Conservation (phyloP, 768 basidiomycete genomes). For the Ramaria sp. region DNA sequence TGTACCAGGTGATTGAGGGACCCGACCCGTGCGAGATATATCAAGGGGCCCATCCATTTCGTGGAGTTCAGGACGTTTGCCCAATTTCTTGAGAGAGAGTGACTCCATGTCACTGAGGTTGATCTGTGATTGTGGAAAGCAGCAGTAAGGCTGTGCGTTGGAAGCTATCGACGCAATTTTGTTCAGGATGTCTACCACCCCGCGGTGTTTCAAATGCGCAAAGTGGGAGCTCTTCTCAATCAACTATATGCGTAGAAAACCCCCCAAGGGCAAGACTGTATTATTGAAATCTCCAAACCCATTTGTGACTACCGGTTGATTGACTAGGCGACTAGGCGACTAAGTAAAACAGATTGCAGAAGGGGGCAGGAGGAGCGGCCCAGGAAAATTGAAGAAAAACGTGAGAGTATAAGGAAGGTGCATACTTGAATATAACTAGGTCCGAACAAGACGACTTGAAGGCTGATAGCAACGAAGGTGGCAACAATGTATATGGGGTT, state of each 20-base stretch:
- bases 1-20: background rate
- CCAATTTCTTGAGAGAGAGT: conserved; percentile 3
- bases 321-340: conserved; percentile 7
- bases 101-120: background rate
- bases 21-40: background rate
- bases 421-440: conserved; percentile 6
- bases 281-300: background rate
- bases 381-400: background rate
- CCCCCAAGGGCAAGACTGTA: background rate
- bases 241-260: conserved; percentile 2
- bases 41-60: background rate
- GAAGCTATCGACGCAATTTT: background rate
- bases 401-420: conserved; percentile 7
- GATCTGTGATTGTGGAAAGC: background rate
- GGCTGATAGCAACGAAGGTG: conserved; percentile 1
- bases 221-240: background rate
- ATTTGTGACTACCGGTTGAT: background rate
- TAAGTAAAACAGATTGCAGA: background rate
- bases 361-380: background rate
- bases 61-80: background rate
- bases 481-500: background rate
- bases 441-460: conserved; percentile 1
- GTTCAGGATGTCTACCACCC: background rate
- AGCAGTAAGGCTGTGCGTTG: background rate
- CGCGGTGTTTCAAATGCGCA: conserved; percentile 3